Percentiles rank a stretch among this genome's conserved stretches.
phyloP scores from a whole-genome alignment of 2,329 filamentous ascomycete genomes.

The Coniella vitis region DNA sequence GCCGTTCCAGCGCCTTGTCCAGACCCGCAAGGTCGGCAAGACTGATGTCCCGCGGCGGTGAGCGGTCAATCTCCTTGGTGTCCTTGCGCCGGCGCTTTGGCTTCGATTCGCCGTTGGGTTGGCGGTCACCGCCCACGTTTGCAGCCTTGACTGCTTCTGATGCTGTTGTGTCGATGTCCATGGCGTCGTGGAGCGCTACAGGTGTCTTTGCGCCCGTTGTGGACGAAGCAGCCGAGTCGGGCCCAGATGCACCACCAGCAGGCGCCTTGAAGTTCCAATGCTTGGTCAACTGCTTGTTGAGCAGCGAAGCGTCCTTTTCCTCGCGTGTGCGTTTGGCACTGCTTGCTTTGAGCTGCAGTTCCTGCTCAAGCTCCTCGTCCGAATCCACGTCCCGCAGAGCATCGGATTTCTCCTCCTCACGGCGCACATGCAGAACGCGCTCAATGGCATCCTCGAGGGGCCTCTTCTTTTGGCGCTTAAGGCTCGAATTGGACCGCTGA shows the following conservation, averaged over 20 bases:
- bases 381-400: constrained; percentile 36
- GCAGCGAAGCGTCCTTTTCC: constrained; percentile 24
- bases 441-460: constrained; percentile 81
- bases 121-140: constrained; percentile 35
- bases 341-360: constrained; percentile 21
- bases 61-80: constrained; percentile 47
- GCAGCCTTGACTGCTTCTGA: constrained; percentile 7
- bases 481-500: constrained; percentile 76
- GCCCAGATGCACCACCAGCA: not conserved
- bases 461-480: constrained; percentile 76
- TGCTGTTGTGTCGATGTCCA: constrained; percentile 23
- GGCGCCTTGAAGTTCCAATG: constrained; percentile 28
- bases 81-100: constrained; percentile 57
- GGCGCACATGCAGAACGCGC: constrained; percentile 67
- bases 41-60: constrained; percentile 59
- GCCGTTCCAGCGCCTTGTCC: constrained; percentile 60
- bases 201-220: constrained; percentile 17
- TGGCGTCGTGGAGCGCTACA: constrained; percentile 17
- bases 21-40: constrained; percentile 72
- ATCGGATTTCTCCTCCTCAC: constrained; percentile 53
- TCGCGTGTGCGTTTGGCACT: constrained; percentile 17
- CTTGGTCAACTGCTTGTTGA: constrained; percentile 37
- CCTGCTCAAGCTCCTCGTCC: constrained; percentile 34
- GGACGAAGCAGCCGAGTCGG: constrained; percentile 2
- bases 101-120: constrained; percentile 58